Evolutionary conservation across 108 stramenopile species (phyloP), one percentile per base, ranked within the genome.

Genomic region (Cyclotella cryptica): DNA sequence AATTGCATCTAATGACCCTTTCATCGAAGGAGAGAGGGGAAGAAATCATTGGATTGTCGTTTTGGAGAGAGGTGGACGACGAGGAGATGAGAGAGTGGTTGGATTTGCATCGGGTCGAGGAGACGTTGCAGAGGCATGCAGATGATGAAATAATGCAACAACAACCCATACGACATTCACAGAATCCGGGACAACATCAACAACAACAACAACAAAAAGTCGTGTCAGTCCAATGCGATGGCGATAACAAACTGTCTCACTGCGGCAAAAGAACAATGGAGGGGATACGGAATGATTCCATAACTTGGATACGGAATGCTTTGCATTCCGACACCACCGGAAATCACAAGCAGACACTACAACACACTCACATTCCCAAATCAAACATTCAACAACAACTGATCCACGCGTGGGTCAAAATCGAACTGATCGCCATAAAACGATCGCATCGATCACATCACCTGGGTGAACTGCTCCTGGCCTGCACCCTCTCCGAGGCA

Each of bases 21-120:
- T 59, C 66, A 29, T 52, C 15, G 3, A 22, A 47, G 44, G 15
- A 13, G 30, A 29, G 22, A 40, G 63, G 12, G 15, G 63, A 47
- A 24, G 66, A 74, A 30, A 46, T 74, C 24, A 44, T 82, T 27
- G 81, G 81, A 27, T 15, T 82, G 4, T 53, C 65, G 1, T 82
- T 82, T 35, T 82, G 81, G 81, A 71, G 81, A 49, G 74, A 71
- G 18, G 61, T 82, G 13, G 70, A 70, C 13, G 39, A 61, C 18
- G 70, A 71, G 8, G 81, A 82, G 66, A 82, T 82, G 75, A 51
- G 35, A 14, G 71, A 77, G 24, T 82, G 81, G 81, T 21, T 82
- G 8, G 81, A 82, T 66, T 41, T 74, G 61, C 61, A 72, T 49
- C 22, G 75, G 41, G 51, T 82, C 19, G 17, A 45, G 24, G 51